These are phyloP conservation scores for Phytophthora litchii DNA, from an alignment of 352 stramenopile species.

Conservation along the genomic window DNA sequence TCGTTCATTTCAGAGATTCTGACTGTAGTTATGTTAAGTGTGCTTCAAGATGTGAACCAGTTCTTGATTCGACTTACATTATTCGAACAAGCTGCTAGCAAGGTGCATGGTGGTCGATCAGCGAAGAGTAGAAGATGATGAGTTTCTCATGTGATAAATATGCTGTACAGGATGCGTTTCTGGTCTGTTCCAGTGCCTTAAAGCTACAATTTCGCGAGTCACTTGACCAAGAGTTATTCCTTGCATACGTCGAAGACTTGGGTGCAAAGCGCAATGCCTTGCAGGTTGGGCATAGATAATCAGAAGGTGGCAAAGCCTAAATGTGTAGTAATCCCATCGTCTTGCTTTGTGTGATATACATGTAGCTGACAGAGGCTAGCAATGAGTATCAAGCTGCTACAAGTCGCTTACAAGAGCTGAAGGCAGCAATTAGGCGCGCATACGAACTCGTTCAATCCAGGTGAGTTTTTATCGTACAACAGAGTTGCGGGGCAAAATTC, in stretches of 20 bases:
- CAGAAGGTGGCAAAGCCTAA: neutral
- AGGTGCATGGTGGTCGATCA: slow-evolving; percentile 21
- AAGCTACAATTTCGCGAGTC: slow-evolving; percentile 64
- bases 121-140: neutral
- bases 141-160: neutral
- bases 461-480: slow-evolving; percentile 4
- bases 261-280: slow-evolving; percentile 30
- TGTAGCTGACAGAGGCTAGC: slow-evolving; percentile 23
- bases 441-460: slow-evolving; percentile 24
- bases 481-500: neutral
- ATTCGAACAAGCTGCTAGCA: slow-evolving; percentile 59
- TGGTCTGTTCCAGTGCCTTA: slow-evolving; percentile 56
- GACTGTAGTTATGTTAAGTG: slow-evolving; percentile 23
- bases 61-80: slow-evolving; percentile 47
- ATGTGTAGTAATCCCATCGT: neutral
- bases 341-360: neutral
- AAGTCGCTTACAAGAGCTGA: slow-evolving; percentile 21
- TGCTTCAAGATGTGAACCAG: slow-evolving; percentile 28
- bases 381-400: slow-evolving; percentile 26
- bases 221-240: slow-evolving; percentile 65
- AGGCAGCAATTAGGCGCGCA: slow-evolving; percentile 25
- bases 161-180: slow-evolving; percentile 51
- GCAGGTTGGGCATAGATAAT: slow-evolving; percentile 26
- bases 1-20: neutral
- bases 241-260: slow-evolving; percentile 61